These are phyloP conservation scores for Petunia secreta DNA, from an alignment of 257 asterid genomes.

Conservation along the genomic window DNA sequence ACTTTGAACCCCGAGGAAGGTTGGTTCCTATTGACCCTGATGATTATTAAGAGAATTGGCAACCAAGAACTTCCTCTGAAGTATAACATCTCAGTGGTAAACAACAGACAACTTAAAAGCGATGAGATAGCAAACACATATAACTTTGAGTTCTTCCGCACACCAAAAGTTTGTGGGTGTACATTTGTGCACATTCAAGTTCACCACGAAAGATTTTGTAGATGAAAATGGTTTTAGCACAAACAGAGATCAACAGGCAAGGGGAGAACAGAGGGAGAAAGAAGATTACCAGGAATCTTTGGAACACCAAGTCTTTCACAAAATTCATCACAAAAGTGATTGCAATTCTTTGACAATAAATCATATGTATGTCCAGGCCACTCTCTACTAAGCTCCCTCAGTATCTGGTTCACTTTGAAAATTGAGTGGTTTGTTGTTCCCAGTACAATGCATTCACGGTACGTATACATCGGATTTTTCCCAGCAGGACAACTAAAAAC, in stretches of 20 bases:
- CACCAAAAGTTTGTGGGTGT: background rate
- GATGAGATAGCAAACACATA: constrained; percentile 11
- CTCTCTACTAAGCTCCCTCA: constrained; percentile 94
- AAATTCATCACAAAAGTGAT: constrained; percentile 93
- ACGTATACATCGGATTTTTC: constrained; percentile 93
- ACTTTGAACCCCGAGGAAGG: background rate
- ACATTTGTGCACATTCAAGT: constrained; percentile 13
- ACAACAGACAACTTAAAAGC: background rate
- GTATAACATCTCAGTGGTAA: background rate
- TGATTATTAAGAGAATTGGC: background rate
- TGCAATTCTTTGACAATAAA: constrained; percentile 88
- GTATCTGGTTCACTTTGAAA: constrained; percentile 81
- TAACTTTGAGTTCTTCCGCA: background rate
- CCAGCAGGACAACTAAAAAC: constrained; percentile 89
- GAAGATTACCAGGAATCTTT: constrained; percentile 83
- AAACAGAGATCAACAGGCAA: constrained; percentile 15
- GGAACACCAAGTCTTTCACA: constrained; percentile 95
- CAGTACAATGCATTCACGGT: constrained; percentile 73
- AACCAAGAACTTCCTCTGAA: constrained; percentile 5
- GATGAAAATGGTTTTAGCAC: background rate
- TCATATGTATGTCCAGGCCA: constrained; percentile 97
- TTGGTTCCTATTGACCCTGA: background rate
- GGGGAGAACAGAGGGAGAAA: background rate
- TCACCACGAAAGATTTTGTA: background rate
- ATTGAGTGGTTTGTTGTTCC: constrained; percentile 69